These are phyloP conservation scores for Ophiognomonia clavigignenti-juglandacearum DNA, from an alignment of 2,329 filamentous ascomycete genomes.

Conservation along the genomic window DNA sequence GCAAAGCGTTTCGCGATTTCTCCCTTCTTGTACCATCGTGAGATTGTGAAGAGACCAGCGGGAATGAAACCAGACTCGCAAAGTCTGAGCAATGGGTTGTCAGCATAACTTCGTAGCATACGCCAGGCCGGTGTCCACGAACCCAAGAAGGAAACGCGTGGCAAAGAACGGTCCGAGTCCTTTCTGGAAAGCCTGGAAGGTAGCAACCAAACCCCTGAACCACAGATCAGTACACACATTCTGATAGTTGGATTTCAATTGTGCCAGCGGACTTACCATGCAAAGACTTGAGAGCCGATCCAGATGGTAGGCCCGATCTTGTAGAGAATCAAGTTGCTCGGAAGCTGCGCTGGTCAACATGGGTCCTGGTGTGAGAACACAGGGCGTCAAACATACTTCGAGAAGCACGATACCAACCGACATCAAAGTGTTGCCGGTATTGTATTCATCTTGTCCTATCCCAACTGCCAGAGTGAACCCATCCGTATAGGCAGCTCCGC, in stretches of 20 bases:
- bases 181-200: slow-evolving; percentile 35
- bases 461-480: slow-evolving; percentile 42
- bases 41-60: slow-evolving; percentile 41
- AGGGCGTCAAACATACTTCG: slow-evolving; percentile 25
- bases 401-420: slow-evolving; percentile 44
- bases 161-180: slow-evolving; percentile 31
- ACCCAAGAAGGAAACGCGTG: slow-evolving; percentile 33
- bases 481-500: slow-evolving; percentile 46
- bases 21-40: slow-evolving; percentile 40
- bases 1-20: slow-evolving; percentile 42
- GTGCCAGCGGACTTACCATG: slow-evolving; percentile 21
- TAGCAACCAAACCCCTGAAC: slow-evolving; percentile 29
- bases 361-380: too few species aligned
- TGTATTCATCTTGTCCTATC: slow-evolving; percentile 46
- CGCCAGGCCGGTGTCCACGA: slow-evolving; percentile 10
- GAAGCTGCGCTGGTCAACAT: slow-evolving; percentile 15
- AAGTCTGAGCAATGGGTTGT: slow-evolving; percentile 11
- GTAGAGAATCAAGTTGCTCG: slow-evolving; percentile 24
- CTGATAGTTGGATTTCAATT: too few species aligned
- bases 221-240: not conserved
- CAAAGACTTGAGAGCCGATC: slow-evolving; percentile 32
- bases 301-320: slow-evolving; percentile 29
- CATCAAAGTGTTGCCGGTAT: slow-evolving; percentile 46
- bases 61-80: slow-evolving; percentile 41
- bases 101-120: not conserved